phyloP scores from a whole-genome alignment of 2,329 filamentous ascomycete genomes.

The Venturia carpophila region DNA sequence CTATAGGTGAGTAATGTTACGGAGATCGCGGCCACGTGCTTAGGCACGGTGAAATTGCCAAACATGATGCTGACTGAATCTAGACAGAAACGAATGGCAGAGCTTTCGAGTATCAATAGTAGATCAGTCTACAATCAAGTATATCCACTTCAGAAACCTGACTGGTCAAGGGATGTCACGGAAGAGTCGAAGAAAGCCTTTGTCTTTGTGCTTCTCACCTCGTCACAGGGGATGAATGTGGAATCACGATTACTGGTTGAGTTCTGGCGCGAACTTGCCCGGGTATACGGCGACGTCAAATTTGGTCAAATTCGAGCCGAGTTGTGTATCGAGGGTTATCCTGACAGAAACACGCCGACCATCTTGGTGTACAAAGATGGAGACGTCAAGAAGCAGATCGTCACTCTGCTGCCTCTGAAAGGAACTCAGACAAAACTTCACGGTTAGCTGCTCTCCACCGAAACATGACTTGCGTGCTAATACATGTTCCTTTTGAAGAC shows the following conservation, averaged over 20 bases:
- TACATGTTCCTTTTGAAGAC: constrained; percentile 37
- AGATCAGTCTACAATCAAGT: constrained; percentile 81
- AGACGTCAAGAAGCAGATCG: constrained; percentile 83
- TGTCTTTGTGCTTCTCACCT: constrained; percentile 73
- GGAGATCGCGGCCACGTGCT: not conserved
- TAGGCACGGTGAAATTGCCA: not conserved
- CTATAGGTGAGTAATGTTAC: constrained; percentile 42
- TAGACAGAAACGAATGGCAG: constrained; percentile 72
- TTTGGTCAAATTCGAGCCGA: constrained; percentile 92
- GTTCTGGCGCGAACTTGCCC: constrained; percentile 76
- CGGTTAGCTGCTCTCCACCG: constrained; percentile 28
- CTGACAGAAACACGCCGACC: constrained; percentile 88
- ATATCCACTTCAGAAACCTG: constrained; percentile 88
- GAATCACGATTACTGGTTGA: constrained; percentile 79
- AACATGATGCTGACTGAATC: constrained; percentile 16
- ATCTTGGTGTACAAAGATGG: constrained; percentile 88
- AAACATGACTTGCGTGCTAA: not conserved
- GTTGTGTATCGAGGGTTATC: constrained; percentile 94
- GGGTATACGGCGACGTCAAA: constrained; percentile 87
- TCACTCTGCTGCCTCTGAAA: constrained; percentile 75
- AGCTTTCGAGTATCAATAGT: constrained; percentile 66
- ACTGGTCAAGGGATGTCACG: constrained; percentile 85
- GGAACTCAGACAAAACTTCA: constrained; percentile 63
- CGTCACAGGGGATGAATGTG: constrained; percentile 67
- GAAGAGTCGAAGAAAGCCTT: constrained; percentile 67